Conservation (phyloP, 2,329 filamentous ascomycete genomes). For the Leptosphaerulina australis region DNA sequence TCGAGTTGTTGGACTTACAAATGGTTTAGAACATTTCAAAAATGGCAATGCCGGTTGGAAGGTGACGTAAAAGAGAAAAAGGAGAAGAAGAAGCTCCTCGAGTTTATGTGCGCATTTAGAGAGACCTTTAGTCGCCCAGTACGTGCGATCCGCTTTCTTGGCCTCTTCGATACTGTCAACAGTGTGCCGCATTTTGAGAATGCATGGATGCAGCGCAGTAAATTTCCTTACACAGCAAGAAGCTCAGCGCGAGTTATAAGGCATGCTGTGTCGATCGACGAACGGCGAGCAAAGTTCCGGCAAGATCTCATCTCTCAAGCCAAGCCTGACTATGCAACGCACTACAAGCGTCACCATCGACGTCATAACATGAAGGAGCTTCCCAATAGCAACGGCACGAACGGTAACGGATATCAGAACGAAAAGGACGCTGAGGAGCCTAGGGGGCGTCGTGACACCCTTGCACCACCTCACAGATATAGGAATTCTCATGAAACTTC, state of each 20-base stretch:
- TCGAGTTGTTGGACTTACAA: neutral
- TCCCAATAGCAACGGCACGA: conserved; percentile 21
- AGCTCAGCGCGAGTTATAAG: conserved; percentile 65
- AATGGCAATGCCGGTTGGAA: conserved; percentile 68
- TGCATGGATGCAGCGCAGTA: conserved; percentile 76
- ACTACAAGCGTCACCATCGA: conserved; percentile 39
- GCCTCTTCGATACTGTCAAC: conserved; percentile 83
- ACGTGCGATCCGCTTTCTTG: conserved; percentile 74
- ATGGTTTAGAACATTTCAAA: conserved; percentile 63
- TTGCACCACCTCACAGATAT: conserved; percentile 40
- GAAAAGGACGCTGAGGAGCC: conserved; percentile 18
- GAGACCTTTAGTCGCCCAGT: conserved; percentile 82
- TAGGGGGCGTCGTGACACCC: conserved; percentile 33
- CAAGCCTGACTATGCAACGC: conserved; percentile 37
- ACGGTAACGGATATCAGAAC: conserved; percentile 11
- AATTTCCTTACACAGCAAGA: conserved; percentile 70
- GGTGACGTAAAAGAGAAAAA: conserved; percentile 49
- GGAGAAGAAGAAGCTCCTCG: conserved; percentile 67
- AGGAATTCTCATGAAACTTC: conserved; percentile 43
- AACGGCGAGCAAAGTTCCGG: conserved; percentile 72
- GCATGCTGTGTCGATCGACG: conserved; percentile 73
- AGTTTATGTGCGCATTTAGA: conserved; percentile 78
- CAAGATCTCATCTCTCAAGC: conserved; percentile 67
- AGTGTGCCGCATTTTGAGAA: conserved; percentile 78
- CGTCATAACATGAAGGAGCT: conserved; percentile 22